phyloP scores from a whole-genome alignment of 2,329 filamentous ascomycete genomes.

The Cladophialophora chaetospira region DNA sequence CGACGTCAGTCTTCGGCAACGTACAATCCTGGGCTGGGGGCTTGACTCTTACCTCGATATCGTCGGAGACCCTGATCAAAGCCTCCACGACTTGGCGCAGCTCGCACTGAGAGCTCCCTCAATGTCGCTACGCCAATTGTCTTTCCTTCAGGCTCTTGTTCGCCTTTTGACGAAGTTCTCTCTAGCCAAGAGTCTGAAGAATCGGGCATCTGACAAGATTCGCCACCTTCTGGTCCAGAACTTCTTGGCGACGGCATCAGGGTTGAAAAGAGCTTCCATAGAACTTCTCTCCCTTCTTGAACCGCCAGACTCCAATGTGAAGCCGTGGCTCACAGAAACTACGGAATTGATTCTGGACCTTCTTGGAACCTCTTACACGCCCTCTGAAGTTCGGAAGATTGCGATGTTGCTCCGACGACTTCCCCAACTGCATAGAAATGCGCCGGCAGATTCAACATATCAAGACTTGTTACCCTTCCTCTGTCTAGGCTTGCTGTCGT shows the following conservation, averaged over 20 bases:
- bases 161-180: conserved; percentile 30
- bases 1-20: conserved; percentile 16
- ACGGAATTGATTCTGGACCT: conserved; percentile 71
- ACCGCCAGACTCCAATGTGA: conserved; percentile 48
- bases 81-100: conserved; percentile 1
- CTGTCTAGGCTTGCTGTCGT: conserved; percentile 84
- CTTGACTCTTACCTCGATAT: conserved; percentile 24
- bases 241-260: conserved; percentile 72
- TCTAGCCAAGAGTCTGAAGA: conserved; percentile 55
- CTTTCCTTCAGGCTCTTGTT: conserved; percentile 62
- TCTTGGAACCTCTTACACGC: conserved; percentile 74
- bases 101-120: conserved; percentile 7
- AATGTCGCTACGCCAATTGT: conserved; percentile 52
- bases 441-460: conserved; percentile 65
- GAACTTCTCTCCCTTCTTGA: conserved; percentile 68
- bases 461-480: conserved; percentile 74
- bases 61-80: not conserved
- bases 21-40: conserved; percentile 24
- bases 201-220: conserved; percentile 60
- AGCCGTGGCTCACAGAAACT: conserved; percentile 48
- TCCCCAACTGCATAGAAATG: conserved; percentile 62
- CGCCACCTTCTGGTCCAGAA: conserved; percentile 65
- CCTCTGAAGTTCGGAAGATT: conserved; percentile 74
- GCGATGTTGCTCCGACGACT: conserved; percentile 86
- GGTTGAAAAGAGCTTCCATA: conserved; percentile 72